Evolutionary conservation across 805 yeast species (phyloP), one percentile per base, ranked within the genome.

Genomic region (Pichia paraexigua): DNA sequence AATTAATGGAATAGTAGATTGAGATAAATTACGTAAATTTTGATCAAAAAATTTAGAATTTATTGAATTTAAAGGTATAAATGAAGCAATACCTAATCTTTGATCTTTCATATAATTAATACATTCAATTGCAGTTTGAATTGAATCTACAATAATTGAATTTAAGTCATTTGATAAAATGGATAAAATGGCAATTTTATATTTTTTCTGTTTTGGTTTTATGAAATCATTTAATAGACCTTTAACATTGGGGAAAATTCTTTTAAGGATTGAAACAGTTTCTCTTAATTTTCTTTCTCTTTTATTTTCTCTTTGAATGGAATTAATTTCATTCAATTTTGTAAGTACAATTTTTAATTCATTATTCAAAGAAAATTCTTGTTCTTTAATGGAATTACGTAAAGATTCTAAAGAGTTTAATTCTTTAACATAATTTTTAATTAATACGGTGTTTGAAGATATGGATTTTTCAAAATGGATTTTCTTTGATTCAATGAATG

Each of bases 1-100:
- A 20, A 81, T 63, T 3, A 81, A 77, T n/a, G 95, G 88, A 48
- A 82, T 75, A 2, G 83, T 86, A 12, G n/a, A n/a, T n/a, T 69
- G 68, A 8, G 76, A 74, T 24, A 82, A 58, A 32, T 77, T 71
- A 57, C 95, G 72, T 30, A 85, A 66, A 46, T 74, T 71, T 24
- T 78, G 71, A 48, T 78, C 76, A 46, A 83, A 73, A 6, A 82
- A 72, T 37, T 70, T 74, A 1, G 80, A 79, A 10, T 73, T 77
- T 32, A 94, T 82, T 1, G 90, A 76, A 60, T 90, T 94, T 48
- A 94, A 69, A 0, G 99, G 98, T 53, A 94, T 85, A 60, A 94
- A 91, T 1, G 95, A 81, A 1, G 94, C 90, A 9, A 78, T 75
- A 45, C 98, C 98, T 13, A 85, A 73, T 57, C 96, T 76, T 63